Evolutionary conservation across 2,329 filamentous ascomycete species (phyloP).

Genomic region (Didymosphaeria variabile): DNA sequence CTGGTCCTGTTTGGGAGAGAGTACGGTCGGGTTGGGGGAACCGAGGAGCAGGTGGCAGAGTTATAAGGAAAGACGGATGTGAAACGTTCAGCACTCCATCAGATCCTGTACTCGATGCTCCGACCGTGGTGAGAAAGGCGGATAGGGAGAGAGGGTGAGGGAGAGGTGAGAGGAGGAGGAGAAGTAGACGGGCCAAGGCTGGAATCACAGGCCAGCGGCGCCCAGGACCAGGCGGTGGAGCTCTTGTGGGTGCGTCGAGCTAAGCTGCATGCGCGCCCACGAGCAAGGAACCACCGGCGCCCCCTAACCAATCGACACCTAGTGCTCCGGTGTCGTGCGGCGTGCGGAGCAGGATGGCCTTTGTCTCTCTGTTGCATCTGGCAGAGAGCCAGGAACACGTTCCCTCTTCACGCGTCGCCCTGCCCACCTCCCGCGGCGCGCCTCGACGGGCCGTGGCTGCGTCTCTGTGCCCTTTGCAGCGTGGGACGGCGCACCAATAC

Average conservation of each 20-base stretch:
- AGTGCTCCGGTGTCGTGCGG: conserved; percentile 35
- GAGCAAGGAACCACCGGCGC: conserved; percentile 43
- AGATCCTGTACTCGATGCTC: conserved; percentile 51
- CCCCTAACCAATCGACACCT: conserved; percentile 31
- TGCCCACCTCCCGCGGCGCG: conserved; percentile 20
- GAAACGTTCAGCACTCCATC: conserved; percentile 50
- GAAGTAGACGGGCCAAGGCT: conserved; percentile 44
- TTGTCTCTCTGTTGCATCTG: conserved; percentile 39
- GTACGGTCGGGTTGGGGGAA: conserved; percentile 44
- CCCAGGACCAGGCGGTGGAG: conserved; percentile 36
- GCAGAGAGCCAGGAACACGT: conserved; percentile 46
- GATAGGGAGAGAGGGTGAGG: conserved; percentile 35
- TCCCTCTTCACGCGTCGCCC: conserved; percentile 36
- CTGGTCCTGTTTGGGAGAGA: conserved; percentile 43
- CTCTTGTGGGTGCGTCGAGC: conserved; percentile 15
- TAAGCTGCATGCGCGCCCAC: conserved; percentile 30
- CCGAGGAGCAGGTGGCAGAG: conserved; percentile 48
- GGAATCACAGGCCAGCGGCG: conserved; percentile 46
- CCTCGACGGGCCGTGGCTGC: conserved; percentile 22
- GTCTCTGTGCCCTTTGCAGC: neutral
- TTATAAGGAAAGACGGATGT: conserved; percentile 47
- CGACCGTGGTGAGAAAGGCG: conserved; percentile 45
- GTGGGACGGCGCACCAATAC: conserved; percentile 4
- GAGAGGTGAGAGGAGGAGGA: conserved; percentile 37
- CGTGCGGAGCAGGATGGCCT: conserved; percentile 33